Evolutionary conservation across 2,329 filamentous ascomycete species (phyloP).

Genomic region (Apiospora malaysiana): DNA sequence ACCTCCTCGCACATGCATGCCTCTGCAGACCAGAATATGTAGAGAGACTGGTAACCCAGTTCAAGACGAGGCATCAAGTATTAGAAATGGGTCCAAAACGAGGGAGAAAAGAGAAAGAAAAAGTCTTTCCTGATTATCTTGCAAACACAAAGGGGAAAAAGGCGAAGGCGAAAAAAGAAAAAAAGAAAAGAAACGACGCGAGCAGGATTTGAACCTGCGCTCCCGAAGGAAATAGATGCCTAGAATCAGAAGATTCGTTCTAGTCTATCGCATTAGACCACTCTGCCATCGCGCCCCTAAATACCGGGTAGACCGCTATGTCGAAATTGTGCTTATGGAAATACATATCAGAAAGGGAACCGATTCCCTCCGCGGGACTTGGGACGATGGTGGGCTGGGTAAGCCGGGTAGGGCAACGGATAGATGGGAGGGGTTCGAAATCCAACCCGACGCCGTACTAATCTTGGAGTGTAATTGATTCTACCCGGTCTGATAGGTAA

Average conservation of each 20-base stretch:
- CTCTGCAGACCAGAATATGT: no score
- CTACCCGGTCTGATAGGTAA: no score
- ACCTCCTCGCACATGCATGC: no score
- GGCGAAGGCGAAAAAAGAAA: not conserved
- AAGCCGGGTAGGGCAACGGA: not conserved
- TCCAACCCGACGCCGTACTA: not conserved
- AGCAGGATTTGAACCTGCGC: slow-evolving; percentile 14
- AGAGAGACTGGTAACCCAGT: no score
- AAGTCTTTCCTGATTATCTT: no score
- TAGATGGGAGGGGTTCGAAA: not conserved
- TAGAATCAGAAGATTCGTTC: not conserved
- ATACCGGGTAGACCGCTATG: not conserved
- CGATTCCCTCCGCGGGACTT: not conserved
- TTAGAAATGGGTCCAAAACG: no score
- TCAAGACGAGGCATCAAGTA: no score
- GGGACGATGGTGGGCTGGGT: not conserved
- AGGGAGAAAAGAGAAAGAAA: no score
- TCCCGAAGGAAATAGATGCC: slow-evolving; percentile 13
- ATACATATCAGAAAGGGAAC: not conserved
- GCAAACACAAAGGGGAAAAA: no score
- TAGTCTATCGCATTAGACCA: slow-evolving; percentile 15
- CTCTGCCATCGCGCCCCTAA: not conserved
- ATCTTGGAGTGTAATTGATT: no score
- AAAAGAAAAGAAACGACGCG: not conserved
- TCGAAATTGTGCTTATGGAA: not conserved